Evolutionary conservation across 352 stramenopile species (phyloP), one percentile per base, ranked within the genome.

Genomic region (Globisporangium lucens): DNA sequence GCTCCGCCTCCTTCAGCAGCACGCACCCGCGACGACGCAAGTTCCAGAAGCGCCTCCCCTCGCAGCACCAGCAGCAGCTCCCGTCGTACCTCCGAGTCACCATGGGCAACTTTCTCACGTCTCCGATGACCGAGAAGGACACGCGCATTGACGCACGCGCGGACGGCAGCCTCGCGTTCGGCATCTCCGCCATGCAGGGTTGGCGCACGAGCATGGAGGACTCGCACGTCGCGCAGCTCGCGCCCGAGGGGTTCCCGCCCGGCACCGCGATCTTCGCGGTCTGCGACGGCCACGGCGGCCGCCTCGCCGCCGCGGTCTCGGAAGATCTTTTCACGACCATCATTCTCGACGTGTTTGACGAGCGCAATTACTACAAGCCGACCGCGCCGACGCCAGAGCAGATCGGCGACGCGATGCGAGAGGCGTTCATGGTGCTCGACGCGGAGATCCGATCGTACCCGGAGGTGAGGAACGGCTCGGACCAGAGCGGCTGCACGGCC

Each of bases 141-240:
- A 91, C 85, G 12, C 65, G 84, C 35, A 70, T 69, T 20, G 77
- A 73, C 35, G 36, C 72, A 10, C 79, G 80, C 47, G 27, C 71
- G 15, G 80, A 84, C 56, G 90, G 90, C 72, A 78, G 68, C 27
- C 74, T 96, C 20, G 56, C 67, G 61, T 94, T 76, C 63, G 87
- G 79, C 27, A 62, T 93, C 66, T 86, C 84, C 33, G 75, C 77
- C 59, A 95, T 95, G 84, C 87, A 95, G 61, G 87, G 85, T 35
- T 94, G 87, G 85, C 85, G 87, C 66, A 88, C 78, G 43, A 87
- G 74, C 64, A 94, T 95, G 84, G 87, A 95, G 72, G 86, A 94
- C 72, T 76, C 85, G 70, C 83, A 95, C 71, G 69, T 94, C 35
- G 77, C 85, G 27, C 70, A 77, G 36, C 58, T 91, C n/a, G 67